phyloP scores from a whole-genome alignment of 2,329 filamentous ascomycete genomes.

The Zopfia rhizophila region DNA sequence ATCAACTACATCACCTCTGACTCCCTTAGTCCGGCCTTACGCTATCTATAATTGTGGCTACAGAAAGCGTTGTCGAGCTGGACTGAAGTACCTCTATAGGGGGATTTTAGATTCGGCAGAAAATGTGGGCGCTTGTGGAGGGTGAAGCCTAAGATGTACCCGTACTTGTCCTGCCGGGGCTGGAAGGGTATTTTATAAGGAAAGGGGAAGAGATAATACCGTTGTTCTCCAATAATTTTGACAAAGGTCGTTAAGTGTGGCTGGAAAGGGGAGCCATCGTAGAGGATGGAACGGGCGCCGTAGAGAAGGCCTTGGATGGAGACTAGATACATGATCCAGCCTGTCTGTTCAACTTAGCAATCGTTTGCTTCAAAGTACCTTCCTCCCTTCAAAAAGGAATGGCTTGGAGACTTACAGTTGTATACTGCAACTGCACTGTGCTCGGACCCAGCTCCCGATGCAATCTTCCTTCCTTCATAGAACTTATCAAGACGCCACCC shows the following conservation, averaged over 20 bases:
- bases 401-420: conserved; percentile 52
- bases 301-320: conserved; percentile 68
- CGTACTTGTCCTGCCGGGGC: too few species aligned
- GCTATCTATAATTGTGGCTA: too few species aligned
- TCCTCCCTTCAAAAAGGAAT: too few species aligned
- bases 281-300: conserved; percentile 74
- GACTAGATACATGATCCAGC: conserved; percentile 87
- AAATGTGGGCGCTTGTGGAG: too few species aligned
- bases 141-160: too few species aligned
- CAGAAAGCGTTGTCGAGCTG: too few species aligned
- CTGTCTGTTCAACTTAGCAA: conserved; percentile 33
- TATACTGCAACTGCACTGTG: conserved; percentile 66
- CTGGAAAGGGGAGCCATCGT: conserved; percentile 83
- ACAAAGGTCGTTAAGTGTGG: conserved; percentile 74
- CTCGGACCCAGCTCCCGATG: conserved; percentile 60
- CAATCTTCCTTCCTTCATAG: conserved; percentile 68
- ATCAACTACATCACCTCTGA: too few species aligned
- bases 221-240: conserved; percentile 69
- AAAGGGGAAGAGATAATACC: conserved; percentile 37
- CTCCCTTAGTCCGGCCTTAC: too few species aligned
- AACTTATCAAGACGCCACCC: conserved; percentile 70
- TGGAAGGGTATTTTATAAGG: too few species aligned
- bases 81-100: too few species aligned
- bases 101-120: conserved; percentile 5
- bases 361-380: not conserved